phyloP scores from a whole-genome alignment of 371 early-diverging fungal genomes.

The Syncephalastrum racemosum region DNA sequence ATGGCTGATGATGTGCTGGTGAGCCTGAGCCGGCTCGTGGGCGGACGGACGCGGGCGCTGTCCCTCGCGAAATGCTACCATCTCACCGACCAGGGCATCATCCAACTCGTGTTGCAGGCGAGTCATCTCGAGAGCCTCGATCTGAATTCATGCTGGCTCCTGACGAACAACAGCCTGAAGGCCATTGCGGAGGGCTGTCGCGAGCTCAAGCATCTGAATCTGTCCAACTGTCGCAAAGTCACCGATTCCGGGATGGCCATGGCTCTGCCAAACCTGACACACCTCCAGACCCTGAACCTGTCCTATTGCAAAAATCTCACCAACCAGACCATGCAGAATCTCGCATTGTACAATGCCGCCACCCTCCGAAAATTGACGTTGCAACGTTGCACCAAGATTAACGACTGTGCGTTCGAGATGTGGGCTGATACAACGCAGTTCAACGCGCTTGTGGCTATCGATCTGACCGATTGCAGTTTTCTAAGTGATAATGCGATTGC shows the following conservation, averaged over 20 bases:
- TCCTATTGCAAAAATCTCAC: constrained; percentile 81
- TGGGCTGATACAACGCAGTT: constrained; percentile 48
- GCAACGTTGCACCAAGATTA: constrained; percentile 78
- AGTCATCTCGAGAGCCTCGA: constrained; percentile 52
- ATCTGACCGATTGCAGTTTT: constrained; percentile 78
- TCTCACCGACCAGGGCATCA: constrained; percentile 53
- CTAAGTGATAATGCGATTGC: constrained; percentile 69
- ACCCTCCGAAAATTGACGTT: constrained; percentile 59
- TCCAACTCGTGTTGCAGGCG: constrained; percentile 27
- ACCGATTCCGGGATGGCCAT: constrained; percentile 64
- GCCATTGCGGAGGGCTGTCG: constrained; percentile 40
- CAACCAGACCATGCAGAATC: constrained; percentile 54
- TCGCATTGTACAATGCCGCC: constrained; percentile 34
- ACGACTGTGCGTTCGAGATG: constrained; percentile 62
- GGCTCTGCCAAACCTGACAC: constrained; percentile 24
- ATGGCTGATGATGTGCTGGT: constrained; percentile 37
- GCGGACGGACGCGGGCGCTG: constrained; percentile 21
- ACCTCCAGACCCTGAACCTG: constrained; percentile 32
- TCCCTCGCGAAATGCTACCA: constrained; percentile 47
- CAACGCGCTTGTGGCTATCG: constrained; percentile 48
- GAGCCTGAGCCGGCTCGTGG: constrained; percentile 14
- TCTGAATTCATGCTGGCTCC: constrained; percentile 76
- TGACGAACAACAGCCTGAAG: constrained; percentile 68
- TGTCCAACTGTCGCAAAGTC: constrained; percentile 81
- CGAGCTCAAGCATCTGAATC: constrained; percentile 51